Percentiles rank a stretch among this genome's conserved stretches.
Conservation (phyloP, 805 yeast species). For the Barnettozyma populi region DNA sequence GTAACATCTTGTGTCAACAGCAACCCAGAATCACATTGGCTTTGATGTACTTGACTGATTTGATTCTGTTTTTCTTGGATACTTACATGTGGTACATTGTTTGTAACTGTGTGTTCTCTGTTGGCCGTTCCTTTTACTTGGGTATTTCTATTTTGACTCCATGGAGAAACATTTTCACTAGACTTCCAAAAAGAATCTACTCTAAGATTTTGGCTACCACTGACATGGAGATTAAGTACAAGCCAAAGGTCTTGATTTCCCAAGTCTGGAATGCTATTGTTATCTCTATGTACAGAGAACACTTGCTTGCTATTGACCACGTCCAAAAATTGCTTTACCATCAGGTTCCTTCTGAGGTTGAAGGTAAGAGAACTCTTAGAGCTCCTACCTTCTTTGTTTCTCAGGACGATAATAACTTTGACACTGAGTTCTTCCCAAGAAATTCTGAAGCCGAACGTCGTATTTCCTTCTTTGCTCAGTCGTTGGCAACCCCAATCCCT, state of each 20-base stretch:
- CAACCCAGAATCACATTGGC: slow-evolving; percentile 90
- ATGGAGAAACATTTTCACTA: slow-evolving; percentile 97
- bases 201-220: slow-evolving; percentile 96
- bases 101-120: slow-evolving; percentile 90
- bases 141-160: slow-evolving; percentile 99
- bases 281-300: slow-evolving; percentile 99
- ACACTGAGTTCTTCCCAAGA: slow-evolving; percentile 94
- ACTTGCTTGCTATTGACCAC: slow-evolving; percentile 94
- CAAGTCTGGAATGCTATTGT: slow-evolving; percentile 99
- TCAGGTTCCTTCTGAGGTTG: slow-evolving; percentile 97
- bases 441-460: slow-evolving; percentile 99
- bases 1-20: slow-evolving; percentile 64
- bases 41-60: slow-evolving; percentile 87
- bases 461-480: slow-evolving; percentile 98
- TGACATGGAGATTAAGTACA: slow-evolving; percentile 98
- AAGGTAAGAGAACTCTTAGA: slow-evolving; percentile 96
- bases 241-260: slow-evolving; percentile 95
- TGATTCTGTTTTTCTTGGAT: slow-evolving; percentile 95
- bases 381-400: slow-evolving; percentile 99
- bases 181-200: slow-evolving; percentile 98
- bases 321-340: slow-evolving; percentile 96
- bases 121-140: slow-evolving; percentile 95
- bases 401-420: slow-evolving; percentile 90
- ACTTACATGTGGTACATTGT: slow-evolving; percentile 98
- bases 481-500: slow-evolving; percentile 96